Base-by-base conservation (phyloP, 805 yeast genomes). In the Wickerhamiella lipophila region DNA sequence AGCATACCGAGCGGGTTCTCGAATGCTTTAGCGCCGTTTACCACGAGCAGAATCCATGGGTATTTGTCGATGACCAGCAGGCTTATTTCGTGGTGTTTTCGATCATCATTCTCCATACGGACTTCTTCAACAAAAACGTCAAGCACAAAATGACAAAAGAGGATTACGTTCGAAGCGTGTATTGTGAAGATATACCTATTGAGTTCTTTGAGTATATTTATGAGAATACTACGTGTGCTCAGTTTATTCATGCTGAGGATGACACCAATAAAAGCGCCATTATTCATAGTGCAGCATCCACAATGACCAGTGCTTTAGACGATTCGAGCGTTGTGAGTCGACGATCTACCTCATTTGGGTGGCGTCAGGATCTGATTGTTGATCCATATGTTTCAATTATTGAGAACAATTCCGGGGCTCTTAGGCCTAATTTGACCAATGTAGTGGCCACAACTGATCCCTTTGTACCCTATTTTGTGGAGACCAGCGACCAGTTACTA, bases 51-150 rank as follows among this genome's bases (percentile, higher is more conserved):
- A 73, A 75, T 52, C 67, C 68, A 0, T 58, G 58, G 7, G 46
- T 68, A 9, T 73, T 67, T 29, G 46, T 58, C n/a, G 59, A 61
- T 15, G 55, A 56, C 1, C 83, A 79, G 50, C 76, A 77, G 39
- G 76, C 81, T 7, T 79, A 81, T 57, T 74, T 79, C 42, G 58
- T 81, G 11, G 70, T 78, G 1, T 83, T 78, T 57, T 78, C 86
- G 2, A 61, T 83, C 38, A 68, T 83, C 42, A 78, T 83, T 71
- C 64, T 83, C 27, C 89, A 83, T 58, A 83, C 92, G 0, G 92
- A 82, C 58, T 73, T 68, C 50, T 83, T 79, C 65, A 83, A 82
- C 63, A 71, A 72, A 16, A 78, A 74, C 59, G 81, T 81, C 63
- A 77, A 74, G 56, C 71, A 67, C 49, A 83, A 83, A 60, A 81